Evolutionary conservation across 1,284 basidiomycete species (phyloP).

Genomic region (Volvariella volvacea): DNA sequence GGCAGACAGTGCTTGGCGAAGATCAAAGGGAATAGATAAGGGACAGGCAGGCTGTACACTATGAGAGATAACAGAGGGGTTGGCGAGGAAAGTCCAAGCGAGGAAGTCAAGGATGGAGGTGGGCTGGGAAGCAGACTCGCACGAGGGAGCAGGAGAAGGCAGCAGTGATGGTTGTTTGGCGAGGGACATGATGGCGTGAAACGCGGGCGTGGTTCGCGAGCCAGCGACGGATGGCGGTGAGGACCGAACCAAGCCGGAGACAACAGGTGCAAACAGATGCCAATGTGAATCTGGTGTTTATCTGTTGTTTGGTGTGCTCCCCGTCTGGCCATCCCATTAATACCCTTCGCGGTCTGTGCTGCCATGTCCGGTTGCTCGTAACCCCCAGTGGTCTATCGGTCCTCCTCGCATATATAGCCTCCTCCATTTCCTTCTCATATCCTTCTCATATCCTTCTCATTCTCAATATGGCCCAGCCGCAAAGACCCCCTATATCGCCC

Average conservation of each 20-base stretch:
- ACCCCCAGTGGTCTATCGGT: neutral
- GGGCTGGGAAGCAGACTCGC: too few species aligned
- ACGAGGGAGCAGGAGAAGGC: too few species aligned
- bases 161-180: neutral
- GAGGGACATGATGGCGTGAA: neutral
- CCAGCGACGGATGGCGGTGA: neutral
- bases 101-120: too few species aligned
- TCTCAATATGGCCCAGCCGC: neutral
- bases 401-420: neutral
- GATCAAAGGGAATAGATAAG: too few species aligned
- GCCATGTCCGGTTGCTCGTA: neutral
- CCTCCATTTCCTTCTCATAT: neutral
- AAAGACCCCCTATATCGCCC: slow-evolving; percentile 20
- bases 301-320: neutral
- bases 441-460: neutral
- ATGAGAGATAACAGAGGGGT: too few species aligned
- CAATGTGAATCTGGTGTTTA: neutral
- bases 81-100: too few species aligned
- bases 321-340: neutral
- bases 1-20: too few species aligned
- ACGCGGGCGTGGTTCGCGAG: neutral
- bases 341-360: neutral
- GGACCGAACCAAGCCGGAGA: slow-evolving; percentile 1
- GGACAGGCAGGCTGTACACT: too few species aligned
- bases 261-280: neutral